Evolutionary conservation across 2,329 filamentous ascomycete species (phyloP).

Genomic region (Neofusicoccum sp.): DNA sequence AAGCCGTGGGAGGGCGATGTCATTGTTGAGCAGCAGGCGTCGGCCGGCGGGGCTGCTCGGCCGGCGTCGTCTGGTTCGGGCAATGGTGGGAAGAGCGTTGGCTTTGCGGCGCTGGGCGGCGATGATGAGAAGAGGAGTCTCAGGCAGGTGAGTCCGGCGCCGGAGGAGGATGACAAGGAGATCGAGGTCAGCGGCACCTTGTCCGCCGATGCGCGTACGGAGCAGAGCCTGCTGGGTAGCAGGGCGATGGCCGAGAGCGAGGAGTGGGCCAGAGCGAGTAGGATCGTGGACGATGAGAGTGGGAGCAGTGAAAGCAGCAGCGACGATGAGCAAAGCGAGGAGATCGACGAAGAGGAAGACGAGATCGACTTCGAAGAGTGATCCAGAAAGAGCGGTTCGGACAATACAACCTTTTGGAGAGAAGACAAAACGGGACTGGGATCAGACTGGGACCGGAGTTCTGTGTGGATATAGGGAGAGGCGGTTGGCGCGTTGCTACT

Average conservation of each 20-base stretch:
- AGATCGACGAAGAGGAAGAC: conserved; percentile 40
- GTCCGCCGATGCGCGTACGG: background rate
- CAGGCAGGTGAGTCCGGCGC: conserved; percentile 36
- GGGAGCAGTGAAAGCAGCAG: background rate
- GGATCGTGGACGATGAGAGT: conserved; percentile 28
- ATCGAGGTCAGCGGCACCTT: conserved; percentile 13
- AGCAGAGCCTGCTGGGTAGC: conserved; percentile 17
- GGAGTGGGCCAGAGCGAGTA: conserved; percentile 41
- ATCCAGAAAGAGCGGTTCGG: background rate
- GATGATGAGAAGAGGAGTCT: conserved; percentile 25
- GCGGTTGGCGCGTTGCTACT: background rate
- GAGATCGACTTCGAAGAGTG: conserved; percentile 18
- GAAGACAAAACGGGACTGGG: background rate
- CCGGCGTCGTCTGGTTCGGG: background rate
- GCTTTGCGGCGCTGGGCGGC: conserved; percentile 33
- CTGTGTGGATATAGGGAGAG: background rate
- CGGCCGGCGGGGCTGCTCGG: conserved; percentile 29
- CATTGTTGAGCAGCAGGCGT: conserved; percentile 43
- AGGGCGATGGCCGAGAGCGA: conserved; percentile 34
- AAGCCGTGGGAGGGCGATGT: conserved; percentile 92
- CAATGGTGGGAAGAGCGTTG: conserved; percentile 29
- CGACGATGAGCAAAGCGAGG: conserved; percentile 30
- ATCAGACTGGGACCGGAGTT: background rate
- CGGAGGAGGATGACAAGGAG: conserved; percentile 30
- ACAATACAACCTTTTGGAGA: background rate